Conservation (phyloP, 2,329 filamentous ascomycete species). For the Cytospora chrysosperma region DNA sequence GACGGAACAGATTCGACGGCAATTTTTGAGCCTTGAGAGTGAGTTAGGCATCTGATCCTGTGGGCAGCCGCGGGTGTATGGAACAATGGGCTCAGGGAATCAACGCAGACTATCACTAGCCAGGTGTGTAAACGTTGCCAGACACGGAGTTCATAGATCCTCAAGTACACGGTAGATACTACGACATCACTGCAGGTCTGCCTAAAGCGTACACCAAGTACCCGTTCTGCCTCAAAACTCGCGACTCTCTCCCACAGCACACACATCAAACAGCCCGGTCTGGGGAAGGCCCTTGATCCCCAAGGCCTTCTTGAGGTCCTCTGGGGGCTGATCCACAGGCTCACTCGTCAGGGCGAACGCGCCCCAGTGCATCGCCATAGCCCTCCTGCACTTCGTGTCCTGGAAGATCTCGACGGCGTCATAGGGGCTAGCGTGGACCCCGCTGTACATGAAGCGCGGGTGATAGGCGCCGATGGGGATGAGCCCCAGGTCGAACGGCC, state of each 20-base stretch:
- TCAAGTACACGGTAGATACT: no score
- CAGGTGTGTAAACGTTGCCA: no score
- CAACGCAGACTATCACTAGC: no score
- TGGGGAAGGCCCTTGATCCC: slow-evolving; percentile 53
- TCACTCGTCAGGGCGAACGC: slow-evolving; percentile 41
- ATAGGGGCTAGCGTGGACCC: slow-evolving; percentile 66
- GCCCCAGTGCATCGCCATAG: slow-evolving; percentile 70
- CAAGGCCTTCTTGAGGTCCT: slow-evolving; percentile 58
- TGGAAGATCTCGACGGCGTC: slow-evolving; percentile 68
- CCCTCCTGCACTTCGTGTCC: slow-evolving; percentile 63
- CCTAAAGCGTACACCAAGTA: no score
- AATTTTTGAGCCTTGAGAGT: no score
- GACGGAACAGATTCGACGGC: no score
- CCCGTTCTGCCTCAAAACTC: no score
- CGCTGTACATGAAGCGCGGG: slow-evolving; percentile 56
- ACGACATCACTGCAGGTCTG: no score
- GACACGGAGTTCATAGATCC: no score
- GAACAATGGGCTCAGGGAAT: no score
- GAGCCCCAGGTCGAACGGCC: slow-evolving; percentile 68
- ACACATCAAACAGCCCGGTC: slow-evolving; percentile 59
- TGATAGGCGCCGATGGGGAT: slow-evolving; percentile 72
- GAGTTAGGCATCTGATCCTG: no score
- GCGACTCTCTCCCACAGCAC: slow-evolving; percentile 61
- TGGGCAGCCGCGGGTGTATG: no score
- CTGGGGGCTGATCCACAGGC: slow-evolving; percentile 65